Evolutionary conservation across 441 rosid species (phyloP), one percentile per base, ranked within the genome.

Genomic region (Arabidopsis lyrata): DNA sequence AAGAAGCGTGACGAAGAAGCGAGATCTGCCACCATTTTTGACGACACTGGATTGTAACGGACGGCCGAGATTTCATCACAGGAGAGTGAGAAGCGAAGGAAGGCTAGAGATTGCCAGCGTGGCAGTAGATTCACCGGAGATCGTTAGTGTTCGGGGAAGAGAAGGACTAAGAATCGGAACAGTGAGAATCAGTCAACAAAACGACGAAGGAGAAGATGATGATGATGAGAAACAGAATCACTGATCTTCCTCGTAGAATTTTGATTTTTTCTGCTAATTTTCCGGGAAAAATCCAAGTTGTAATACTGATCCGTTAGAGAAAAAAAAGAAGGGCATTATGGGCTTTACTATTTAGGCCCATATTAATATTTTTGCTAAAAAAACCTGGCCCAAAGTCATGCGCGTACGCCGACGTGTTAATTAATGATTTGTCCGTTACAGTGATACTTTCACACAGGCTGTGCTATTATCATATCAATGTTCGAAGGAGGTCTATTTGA

Each of bases 41-140:
- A 76, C 85, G 38, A 80, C 86, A 0, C 34, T 85, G 31, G 80
- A 75, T 60, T 45, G 36, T 65, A 76, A 63, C 24, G 83, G 88
- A 81, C 68, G 81, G 79, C 80, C 84, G 41, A 74, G 83, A 68
- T 84, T 54, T 27, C 65, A 69, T 20, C 66, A 73, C 41, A 39
- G 66, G 70, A 71, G 72, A 34, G 76, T 59, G 79, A 78, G 80
- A 61, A 74, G 68, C 13, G 77, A 74, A 39, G 81, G 86, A 56
- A 66, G 86, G 79, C 10, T 84, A 56, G 77, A 41, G 78, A 74
- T 82, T 5, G 60, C 18, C 9, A 73, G 77, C 74, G 77, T 80
- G 16, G 73, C 72, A 2, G 80, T 66, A 0, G 34, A 68, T 50
- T 62, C 8, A 41, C 78, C 74, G 12, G 76, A 50, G 72, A 48